phyloP scores from a whole-genome alignment of 2,329 filamentous ascomycete species.

The Hypocreales sp. region DNA sequence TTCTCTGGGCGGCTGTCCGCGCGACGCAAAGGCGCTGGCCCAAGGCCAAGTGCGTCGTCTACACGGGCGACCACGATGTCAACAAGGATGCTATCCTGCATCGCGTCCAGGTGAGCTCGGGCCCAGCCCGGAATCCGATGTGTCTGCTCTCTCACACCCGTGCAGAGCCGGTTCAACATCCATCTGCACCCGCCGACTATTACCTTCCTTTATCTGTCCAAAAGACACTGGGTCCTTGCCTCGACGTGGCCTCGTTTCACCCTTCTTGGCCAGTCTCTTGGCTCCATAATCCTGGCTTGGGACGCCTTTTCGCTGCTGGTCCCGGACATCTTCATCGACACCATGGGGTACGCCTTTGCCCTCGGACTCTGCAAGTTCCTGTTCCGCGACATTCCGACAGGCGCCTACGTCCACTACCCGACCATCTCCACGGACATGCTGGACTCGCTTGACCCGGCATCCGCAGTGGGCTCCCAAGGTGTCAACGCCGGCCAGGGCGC shows the following conservation, averaged over 20 bases:
- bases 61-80: slow-evolving; percentile 87
- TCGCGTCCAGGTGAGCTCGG: slow-evolving; percentile 48
- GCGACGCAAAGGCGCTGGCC: slow-evolving; percentile 85
- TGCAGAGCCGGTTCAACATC: slow-evolving; percentile 78
- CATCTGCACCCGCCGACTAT: slow-evolving; percentile 68
- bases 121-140: neutral
- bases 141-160: slow-evolving; percentile 3
- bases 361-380: slow-evolving; percentile 70
- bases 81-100: slow-evolving; percentile 65
- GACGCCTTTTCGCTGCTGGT: slow-evolving; percentile 87
- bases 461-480: slow-evolving; percentile 44
- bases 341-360: slow-evolving; percentile 93
- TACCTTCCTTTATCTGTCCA: slow-evolving; percentile 80
- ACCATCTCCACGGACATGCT: slow-evolving; percentile 99
- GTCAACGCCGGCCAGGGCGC: slow-evolving; percentile 72
- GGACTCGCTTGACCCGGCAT: slow-evolving; percentile 54
- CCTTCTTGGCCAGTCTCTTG: slow-evolving; percentile 81
- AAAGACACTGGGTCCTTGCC: slow-evolving; percentile 70
- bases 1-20: slow-evolving; percentile 88
- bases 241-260: slow-evolving; percentile 88
- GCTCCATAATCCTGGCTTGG: slow-evolving; percentile 74
- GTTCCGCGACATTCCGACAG: slow-evolving; percentile 69
- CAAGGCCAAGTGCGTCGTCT: slow-evolving; percentile 76
- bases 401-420: slow-evolving; percentile 92
- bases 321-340: slow-evolving; percentile 90